Evolutionary conservation across 2,329 filamentous ascomycete genomes (phyloP).

Genomic region (Claviceps sp.): DNA sequence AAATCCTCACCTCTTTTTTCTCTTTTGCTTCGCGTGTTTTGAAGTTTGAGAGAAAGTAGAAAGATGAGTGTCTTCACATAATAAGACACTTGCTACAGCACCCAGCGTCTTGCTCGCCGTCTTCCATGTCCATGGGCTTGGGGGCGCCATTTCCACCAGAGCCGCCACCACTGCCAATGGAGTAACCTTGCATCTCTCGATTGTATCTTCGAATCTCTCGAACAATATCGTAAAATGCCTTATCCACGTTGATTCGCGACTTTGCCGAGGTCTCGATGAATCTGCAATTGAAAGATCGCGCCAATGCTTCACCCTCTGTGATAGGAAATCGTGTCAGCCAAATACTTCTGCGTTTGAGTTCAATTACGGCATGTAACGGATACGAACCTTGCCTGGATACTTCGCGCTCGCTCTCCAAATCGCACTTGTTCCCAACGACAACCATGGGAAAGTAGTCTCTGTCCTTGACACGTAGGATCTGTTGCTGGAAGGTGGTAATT

Average conservation of each 20-base stretch:
- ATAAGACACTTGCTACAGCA: constrained; percentile 81
- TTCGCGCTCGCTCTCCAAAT: constrained; percentile 84
- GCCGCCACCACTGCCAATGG: constrained; percentile 52
- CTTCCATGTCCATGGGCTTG: constrained; percentile 69
- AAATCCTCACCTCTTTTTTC: neutral
- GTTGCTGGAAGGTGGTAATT: constrained; percentile 96
- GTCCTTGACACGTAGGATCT: constrained; percentile 96
- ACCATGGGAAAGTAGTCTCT: constrained; percentile 99
- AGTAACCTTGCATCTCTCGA: constrained; percentile 90
- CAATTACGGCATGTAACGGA: neutral
- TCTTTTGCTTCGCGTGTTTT: neutral
- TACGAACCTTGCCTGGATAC: constrained; percentile 78
- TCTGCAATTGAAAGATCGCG: constrained; percentile 82
- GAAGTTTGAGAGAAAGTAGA: neutral
- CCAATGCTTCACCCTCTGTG: constrained; percentile 79
- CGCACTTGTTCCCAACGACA: constrained; percentile 97
- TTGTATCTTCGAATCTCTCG: constrained; percentile 97
- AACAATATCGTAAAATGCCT: constrained; percentile 96
- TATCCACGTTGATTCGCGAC: constrained; percentile 94
- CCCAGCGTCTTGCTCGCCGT: constrained; percentile 52
- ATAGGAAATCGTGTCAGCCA: constrained; percentile 3
- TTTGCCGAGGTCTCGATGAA: constrained; percentile 99
- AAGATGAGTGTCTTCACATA: constrained; percentile 47
- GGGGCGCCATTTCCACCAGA: constrained; percentile 47
- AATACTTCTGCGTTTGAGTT: neutral